A percentile compares a stretch with the other conserved stretches of the same genome.
phyloP scores from a whole-genome alignment of 768 basidiomycete genomes.

The Tremella yokohamensis region DNA sequence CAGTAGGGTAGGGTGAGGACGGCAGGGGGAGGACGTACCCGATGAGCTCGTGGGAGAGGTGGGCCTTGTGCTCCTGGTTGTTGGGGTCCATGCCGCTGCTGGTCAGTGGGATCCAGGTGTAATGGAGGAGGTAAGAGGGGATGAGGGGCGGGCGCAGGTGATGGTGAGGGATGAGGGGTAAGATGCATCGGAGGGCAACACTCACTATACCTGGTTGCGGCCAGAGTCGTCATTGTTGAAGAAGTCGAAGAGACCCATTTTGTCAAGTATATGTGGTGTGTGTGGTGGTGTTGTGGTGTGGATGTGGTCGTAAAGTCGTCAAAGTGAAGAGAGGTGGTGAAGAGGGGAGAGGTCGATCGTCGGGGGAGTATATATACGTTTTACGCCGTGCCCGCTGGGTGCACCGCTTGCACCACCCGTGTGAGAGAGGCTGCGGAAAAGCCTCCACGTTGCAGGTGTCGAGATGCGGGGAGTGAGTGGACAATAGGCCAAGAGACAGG shows the following conservation, averaged over 20 bases:
- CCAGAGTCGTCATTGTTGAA: constrained; percentile 43
- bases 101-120: constrained; percentile 4
- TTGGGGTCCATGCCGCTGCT: constrained; percentile 38
- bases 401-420: no score
- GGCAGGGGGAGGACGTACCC: constrained; percentile 23
- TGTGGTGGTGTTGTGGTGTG: no score
- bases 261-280: background rate
- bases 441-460: no score
- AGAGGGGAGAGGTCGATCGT: no score
- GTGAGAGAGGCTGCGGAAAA: no score
- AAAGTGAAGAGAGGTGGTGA: no score
- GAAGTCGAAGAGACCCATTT: constrained; percentile 40
- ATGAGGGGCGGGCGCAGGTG: no score
- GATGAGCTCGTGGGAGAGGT: constrained; percentile 46
- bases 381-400: no score
- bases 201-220: constrained; percentile 44
- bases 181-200: constrained; percentile 6
- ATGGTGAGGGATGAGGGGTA: background rate
- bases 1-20: background rate
- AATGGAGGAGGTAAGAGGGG: background rate
- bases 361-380: no score
- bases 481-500: no score
- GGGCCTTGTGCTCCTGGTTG: constrained; percentile 39
- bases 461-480: no score
- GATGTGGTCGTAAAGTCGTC: no score